These are phyloP conservation scores for Saccharomyces kudriavzevii DNA, from an alignment of 805 yeast genomes.

Conservation along the genomic window DNA sequence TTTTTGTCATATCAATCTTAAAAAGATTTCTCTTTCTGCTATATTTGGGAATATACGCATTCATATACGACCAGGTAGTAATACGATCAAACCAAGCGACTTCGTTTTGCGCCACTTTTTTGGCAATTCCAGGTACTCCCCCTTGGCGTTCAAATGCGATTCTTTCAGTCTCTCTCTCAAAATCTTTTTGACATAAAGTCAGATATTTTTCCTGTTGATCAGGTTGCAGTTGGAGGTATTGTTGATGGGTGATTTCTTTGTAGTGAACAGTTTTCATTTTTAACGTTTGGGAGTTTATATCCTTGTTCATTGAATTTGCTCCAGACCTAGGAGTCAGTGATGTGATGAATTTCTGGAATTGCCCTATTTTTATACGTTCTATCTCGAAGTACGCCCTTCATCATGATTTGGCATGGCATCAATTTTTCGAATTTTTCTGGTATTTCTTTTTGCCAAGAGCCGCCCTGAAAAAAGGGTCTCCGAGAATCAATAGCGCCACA, in stretches of 20 bases:
- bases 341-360: too few species aligned
- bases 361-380: neutral
- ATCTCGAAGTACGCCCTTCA: neutral
- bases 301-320: neutral
- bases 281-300: neutral
- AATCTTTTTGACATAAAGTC: constrained; percentile 9
- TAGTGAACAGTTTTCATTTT: neutral
- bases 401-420: neutral
- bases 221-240: constrained; percentile 5
- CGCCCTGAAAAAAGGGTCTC: neutral
- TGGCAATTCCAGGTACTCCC: constrained; percentile 9
- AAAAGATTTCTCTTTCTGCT: neutral
- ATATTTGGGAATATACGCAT: constrained; percentile 8
- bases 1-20: neutral
- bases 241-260: constrained; percentile 5
- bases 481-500: neutral
- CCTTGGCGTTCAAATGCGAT: constrained; percentile 11
- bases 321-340: neutral
- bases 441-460: neutral
- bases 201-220: constrained; percentile 8
- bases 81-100: constrained; percentile 11
- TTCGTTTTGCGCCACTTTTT: constrained; percentile 8
- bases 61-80: constrained; percentile 12
- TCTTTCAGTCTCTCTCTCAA: constrained; percentile 8
- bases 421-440: neutral